These are phyloP conservation scores for Aspergillus transmontanensis DNA, from an alignment of 2,329 filamentous ascomycete species.

Conservation along the genomic window DNA sequence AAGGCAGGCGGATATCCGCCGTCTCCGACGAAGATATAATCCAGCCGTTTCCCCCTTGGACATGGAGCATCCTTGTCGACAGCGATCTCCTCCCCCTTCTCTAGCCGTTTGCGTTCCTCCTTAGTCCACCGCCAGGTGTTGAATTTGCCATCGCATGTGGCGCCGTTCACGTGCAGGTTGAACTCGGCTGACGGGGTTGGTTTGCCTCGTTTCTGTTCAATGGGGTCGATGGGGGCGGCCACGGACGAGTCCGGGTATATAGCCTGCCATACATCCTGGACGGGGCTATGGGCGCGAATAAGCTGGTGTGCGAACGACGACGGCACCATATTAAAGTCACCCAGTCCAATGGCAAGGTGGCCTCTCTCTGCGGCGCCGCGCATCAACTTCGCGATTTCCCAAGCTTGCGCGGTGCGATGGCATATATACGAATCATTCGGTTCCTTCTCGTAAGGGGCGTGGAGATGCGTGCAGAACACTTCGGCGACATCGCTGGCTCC, in stretches of 20 bases:
- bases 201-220: constrained; percentile 66
- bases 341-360: constrained; percentile 80
- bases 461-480: constrained; percentile 90
- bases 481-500: constrained; percentile 70
- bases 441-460: constrained; percentile 82
- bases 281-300: constrained; percentile 74
- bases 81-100: constrained; percentile 63
- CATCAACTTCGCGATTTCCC: constrained; percentile 91
- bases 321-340: constrained; percentile 98
- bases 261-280: constrained; percentile 82
- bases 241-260: constrained; percentile 82
- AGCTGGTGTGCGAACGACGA: constrained; percentile 80
- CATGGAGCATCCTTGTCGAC: constrained; percentile 70
- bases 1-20: constrained; percentile 41
- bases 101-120: constrained; percentile 67
- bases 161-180: constrained; percentile 79
- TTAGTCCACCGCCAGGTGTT: constrained; percentile 95
- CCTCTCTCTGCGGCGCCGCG: constrained; percentile 77
- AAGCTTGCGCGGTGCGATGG: constrained; percentile 89
- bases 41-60: constrained; percentile 78
- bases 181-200: constrained; percentile 74
- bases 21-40: constrained; percentile 86
- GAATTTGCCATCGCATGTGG: constrained; percentile 79
- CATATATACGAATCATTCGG: constrained; percentile 83
- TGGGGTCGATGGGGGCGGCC: constrained; percentile 68